These are phyloP conservation scores for Monosporozyma aerobia DNA, from an alignment of 805 yeast species.

Conservation along the genomic window DNA sequence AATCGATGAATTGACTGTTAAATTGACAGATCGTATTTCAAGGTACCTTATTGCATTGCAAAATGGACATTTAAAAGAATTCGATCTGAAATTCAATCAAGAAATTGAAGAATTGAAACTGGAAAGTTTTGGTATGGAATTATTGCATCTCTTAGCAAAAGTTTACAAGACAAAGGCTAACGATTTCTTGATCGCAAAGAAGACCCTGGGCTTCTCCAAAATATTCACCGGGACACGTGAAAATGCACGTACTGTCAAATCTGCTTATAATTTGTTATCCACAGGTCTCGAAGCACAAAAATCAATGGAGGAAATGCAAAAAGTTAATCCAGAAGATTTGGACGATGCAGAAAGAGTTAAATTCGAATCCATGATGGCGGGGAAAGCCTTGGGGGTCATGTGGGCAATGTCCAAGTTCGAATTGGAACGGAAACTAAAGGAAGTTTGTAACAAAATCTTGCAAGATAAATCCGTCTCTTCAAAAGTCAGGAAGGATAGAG, in stretches of 20 bases:
- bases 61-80: conserved; percentile 40
- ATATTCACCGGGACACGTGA: conserved; percentile 73
- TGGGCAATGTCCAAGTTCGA: conserved; percentile 93
- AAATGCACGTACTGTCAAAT: conserved; percentile 73
- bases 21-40: conserved; percentile 40
- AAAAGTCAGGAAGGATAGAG: conserved; percentile 59
- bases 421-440: conserved; percentile 67
- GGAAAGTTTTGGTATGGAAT: conserved; percentile 91
- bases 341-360: conserved; percentile 60
- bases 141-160: conserved; percentile 73
- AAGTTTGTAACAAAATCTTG: conserved; percentile 71
- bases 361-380: conserved; percentile 72
- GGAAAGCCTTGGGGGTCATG: conserved; percentile 85
- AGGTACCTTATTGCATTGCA: conserved; percentile 38
- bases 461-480: conserved; percentile 55
- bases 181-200: conserved; percentile 63
- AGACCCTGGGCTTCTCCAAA: conserved; percentile 80
- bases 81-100: conserved; percentile 40
- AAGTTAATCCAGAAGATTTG: conserved; percentile 52
- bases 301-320: conserved; percentile 63
- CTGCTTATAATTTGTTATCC: conserved; percentile 72
- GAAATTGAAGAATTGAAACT: conserved; percentile 78
- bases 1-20: conserved; percentile 41
- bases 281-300: conserved; percentile 84
- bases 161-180: conserved; percentile 69